phyloP scores from a whole-genome alignment of 2,329 filamentous ascomycete genomes.

The Aspergillus pseudoviridinutans region DNA sequence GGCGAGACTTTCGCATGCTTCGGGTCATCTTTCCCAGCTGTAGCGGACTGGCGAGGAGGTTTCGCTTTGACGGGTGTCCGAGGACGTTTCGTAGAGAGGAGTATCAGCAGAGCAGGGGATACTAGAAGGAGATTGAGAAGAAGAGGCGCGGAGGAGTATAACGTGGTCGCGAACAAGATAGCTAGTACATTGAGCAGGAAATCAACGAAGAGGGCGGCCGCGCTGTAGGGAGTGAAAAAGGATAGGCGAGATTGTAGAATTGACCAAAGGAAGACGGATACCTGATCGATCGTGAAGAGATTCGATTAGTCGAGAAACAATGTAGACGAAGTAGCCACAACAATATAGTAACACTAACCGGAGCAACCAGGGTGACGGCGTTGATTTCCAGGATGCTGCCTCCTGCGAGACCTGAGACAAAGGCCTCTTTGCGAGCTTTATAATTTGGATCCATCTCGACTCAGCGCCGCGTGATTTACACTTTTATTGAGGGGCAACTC shows the following conservation, averaged over 20 bases:
- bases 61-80: slow-evolving; percentile 32
- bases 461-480: not conserved
- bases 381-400: slow-evolving; percentile 83
- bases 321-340: not conserved
- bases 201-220: slow-evolving; percentile 68
- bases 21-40: slow-evolving; percentile 18
- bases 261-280: slow-evolving; percentile 82
- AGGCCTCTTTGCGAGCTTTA: slow-evolving; percentile 90
- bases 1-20: slow-evolving; percentile 23
- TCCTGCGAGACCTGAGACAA: slow-evolving; percentile 86
- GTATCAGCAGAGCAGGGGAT: slow-evolving; percentile 64
- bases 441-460: slow-evolving; percentile 54
- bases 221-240: slow-evolving; percentile 74
- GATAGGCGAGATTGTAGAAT: slow-evolving; percentile 76
- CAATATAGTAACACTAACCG: slow-evolving; percentile 56
- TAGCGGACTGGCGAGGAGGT: slow-evolving; percentile 23
- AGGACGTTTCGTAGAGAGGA: slow-evolving; percentile 37
- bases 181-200: slow-evolving; percentile 82
- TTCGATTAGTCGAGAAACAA: slow-evolving; percentile 4
- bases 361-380: slow-evolving; percentile 75
- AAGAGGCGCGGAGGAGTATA: slow-evolving; percentile 72
- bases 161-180: slow-evolving; percentile 77
- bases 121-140: slow-evolving; percentile 72
- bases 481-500: not conserved
- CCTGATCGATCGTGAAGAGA: slow-evolving; percentile 47